These are phyloP conservation scores for Backusella westeae DNA, from an alignment of 192 early-diverging fungal genomes.

Conservation along the genomic window DNA sequence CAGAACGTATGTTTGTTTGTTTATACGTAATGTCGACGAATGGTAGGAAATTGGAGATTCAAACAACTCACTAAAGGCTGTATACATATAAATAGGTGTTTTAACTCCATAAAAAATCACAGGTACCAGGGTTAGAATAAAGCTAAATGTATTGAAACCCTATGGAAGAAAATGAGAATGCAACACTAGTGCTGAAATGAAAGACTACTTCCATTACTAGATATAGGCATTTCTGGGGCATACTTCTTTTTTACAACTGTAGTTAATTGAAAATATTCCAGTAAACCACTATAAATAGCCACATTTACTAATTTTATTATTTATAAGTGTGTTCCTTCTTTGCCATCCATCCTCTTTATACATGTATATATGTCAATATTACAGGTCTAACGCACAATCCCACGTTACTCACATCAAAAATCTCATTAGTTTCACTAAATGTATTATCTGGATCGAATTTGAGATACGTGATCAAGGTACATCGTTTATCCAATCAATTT, in stretches of 20 bases:
- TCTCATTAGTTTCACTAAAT: neutral
- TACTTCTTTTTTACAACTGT: neutral
- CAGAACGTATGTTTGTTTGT: neutral
- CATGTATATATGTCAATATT: neutral
- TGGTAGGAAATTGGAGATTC: neutral
- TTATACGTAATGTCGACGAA: neutral
- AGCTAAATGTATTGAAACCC: neutral
- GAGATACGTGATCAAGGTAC: neutral
- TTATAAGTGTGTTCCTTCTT: neutral
- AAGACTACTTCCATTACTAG: neutral
- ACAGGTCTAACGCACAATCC: neutral
- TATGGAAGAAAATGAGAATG: neutral
- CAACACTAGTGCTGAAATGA: neutral
- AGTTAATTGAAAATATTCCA: neutral
- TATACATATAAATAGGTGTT: neutral
- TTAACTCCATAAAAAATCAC: neutral
- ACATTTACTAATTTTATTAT: neutral
- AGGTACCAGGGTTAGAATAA: neutral
- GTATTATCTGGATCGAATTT: neutral
- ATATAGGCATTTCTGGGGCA: too few species aligned
- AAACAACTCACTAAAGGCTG: neutral
- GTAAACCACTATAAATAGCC: neutral
- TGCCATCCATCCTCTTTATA: neutral
- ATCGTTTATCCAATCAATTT: neutral
- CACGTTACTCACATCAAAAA: neutral